Evolutionary conservation across 2,329 filamentous ascomycete species (phyloP).

Genomic region (Fusarium chaquense): DNA sequence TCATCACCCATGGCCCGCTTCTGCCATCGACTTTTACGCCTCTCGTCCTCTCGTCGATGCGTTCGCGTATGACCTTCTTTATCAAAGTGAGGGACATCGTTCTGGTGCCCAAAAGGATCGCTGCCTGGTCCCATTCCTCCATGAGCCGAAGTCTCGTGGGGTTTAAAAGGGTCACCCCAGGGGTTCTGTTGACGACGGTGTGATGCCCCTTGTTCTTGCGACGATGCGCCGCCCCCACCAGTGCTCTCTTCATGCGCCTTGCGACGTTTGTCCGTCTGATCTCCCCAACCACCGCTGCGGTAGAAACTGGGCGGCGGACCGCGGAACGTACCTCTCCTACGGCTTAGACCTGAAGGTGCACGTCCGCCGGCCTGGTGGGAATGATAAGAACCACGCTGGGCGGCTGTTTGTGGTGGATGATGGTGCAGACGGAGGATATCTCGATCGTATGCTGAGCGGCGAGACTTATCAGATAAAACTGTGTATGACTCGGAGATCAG

Average conservation of each 20-base stretch:
- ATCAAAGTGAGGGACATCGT: slow-evolving; percentile 83
- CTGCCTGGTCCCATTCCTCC: slow-evolving; percentile 72
- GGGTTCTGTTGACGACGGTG: slow-evolving; percentile 32
- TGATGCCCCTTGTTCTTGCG: slow-evolving; percentile 27
- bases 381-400: slow-evolving; percentile 63
- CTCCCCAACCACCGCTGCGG: slow-evolving; percentile 81
- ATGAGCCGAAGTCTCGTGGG: slow-evolving; percentile 28
- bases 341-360: slow-evolving; percentile 83
- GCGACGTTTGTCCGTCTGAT: slow-evolving; percentile 69
- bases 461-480: slow-evolving; percentile 76
- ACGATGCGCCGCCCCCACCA: slow-evolving; percentile 48
- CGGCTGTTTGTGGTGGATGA: slow-evolving; percentile 51
- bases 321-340: slow-evolving; percentile 79
- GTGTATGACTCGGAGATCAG: slow-evolving; percentile 87
- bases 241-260: slow-evolving; percentile 63
- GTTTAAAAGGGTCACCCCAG: slow-evolving; percentile 42
- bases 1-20: slow-evolving; percentile 56
- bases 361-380: slow-evolving; percentile 79
- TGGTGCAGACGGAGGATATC: slow-evolving; percentile 64
- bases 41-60: slow-evolving; percentile 72
- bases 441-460: slow-evolving; percentile 85
- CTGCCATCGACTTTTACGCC: slow-evolving; percentile 53
- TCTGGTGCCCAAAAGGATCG: slow-evolving; percentile 59
- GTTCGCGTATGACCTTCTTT: slow-evolving; percentile 77
- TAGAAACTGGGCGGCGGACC: slow-evolving; percentile 94